Base-by-base conservation (phyloP, 192 early-diverging fungal genomes). In the Backusella macrospora region DNA sequence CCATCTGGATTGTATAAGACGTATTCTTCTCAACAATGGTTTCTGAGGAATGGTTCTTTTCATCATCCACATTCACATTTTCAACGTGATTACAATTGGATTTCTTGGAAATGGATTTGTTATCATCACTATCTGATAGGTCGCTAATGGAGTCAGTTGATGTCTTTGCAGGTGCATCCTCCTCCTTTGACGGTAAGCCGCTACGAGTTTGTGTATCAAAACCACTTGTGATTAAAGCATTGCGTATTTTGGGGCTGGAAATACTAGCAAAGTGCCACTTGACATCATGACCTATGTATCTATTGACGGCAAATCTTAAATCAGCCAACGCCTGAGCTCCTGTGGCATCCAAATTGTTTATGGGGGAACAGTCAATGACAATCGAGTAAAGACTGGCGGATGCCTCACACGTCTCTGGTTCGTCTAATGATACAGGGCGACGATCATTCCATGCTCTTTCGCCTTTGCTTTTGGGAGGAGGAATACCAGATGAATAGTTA, bases 381-480 rank as follows among this genome's bases (percentile, higher is more conserved):
- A 78, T 48, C 4, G 76, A 72, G 16, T n/a, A 73, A 23, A 39
- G 43, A 2, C 63, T 16, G 26, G 45, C 42, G 49, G 69, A 15
- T 48, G 23, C 63, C 2, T 55, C 47, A 42, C 67, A 9, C 6
- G 12, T 18, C 12, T 65, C 65, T 18, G 42, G 52, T 15, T 62
- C 34, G 26, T 14, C 44, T 23, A 26, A 34, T 5, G 62, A 43
- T 2, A 69, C 9, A 4, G 68, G 46, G 16, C 68, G 43, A 8
- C 42, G 43, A 47, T 78, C 76, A 59, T 78, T 78, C 76, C 76
- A 78, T 42, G 76, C 71, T 8, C 72, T 29, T 18, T 73, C 65
- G 5, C 76, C 72, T 47, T 72, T 73, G 7, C 23, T 62, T 26
- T 34, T 55, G 38, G 76, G 65, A 23, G 47, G 40, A 0, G 71